phyloP scores from a whole-genome alignment of 2,329 filamentous ascomycete species.

The Fusarium austroafricanum region DNA sequence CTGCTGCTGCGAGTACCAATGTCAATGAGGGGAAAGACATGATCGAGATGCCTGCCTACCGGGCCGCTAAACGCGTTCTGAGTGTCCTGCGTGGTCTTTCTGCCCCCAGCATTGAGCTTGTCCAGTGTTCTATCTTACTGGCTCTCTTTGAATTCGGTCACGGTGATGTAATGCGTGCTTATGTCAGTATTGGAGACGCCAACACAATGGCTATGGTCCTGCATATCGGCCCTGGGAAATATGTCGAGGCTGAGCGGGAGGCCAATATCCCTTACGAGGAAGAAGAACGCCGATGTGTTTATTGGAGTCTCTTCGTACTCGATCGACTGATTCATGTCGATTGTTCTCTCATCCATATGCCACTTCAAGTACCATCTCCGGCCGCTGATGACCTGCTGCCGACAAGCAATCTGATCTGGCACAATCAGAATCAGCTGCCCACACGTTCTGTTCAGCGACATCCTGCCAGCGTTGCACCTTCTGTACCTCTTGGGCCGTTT shows the following conservation, averaged over 20 bases:
- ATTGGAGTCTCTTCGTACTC: constrained; percentile 59
- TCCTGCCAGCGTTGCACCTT: constrained; percentile 45
- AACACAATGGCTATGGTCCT: constrained; percentile 53
- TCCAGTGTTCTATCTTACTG: constrained; percentile 56
- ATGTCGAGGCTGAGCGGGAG: constrained; percentile 48
- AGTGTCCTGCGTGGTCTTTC: constrained; percentile 52
- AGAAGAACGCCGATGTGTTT: constrained; percentile 56
- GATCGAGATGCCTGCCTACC: constrained; percentile 55
- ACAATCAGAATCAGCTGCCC: constrained; percentile 39
- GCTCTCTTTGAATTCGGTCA: constrained; percentile 60
- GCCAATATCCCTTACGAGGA: constrained; percentile 48
- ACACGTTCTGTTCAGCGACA: constrained; percentile 44
- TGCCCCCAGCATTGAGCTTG: constrained; percentile 53
- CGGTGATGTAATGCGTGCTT: constrained; percentile 55
- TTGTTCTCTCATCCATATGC: constrained; percentile 48
- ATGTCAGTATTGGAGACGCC: constrained; percentile 57
- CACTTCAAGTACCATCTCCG: constrained; percentile 52
- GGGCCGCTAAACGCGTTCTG: constrained; percentile 54
- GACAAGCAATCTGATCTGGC: constrained; percentile 51
- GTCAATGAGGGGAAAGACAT: constrained; percentile 52
- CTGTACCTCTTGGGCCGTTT: constrained; percentile 50
- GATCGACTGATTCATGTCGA: constrained; percentile 54
- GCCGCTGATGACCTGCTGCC: constrained; percentile 52
- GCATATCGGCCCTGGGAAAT: constrained; percentile 53
- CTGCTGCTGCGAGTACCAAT: constrained; percentile 42